phyloP scores from a whole-genome alignment of 2,329 filamentous ascomycete genomes.

The Scedosporium minutisporum region DNA sequence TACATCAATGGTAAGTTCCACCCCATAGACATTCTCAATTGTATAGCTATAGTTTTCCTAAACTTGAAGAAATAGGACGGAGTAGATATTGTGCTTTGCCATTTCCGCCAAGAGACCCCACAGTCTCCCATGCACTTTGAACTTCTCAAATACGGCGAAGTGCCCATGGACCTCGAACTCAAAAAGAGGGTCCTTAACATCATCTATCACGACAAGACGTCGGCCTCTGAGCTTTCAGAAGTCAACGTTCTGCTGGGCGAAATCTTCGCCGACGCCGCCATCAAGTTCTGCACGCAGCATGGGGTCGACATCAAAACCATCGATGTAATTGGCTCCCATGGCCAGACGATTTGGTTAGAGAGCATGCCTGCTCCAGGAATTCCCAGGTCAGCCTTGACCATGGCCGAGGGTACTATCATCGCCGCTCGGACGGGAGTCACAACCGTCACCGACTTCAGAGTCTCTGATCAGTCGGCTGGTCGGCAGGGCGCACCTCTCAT shows the following conservation, averaged over 20 bases:
- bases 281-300: conserved; percentile 36
- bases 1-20: conserved; percentile 31
- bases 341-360: conserved; percentile 48
- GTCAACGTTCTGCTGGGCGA: conserved; percentile 49
- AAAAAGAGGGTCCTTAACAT: conserved; percentile 48
- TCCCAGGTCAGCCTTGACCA: conserved; percentile 38
- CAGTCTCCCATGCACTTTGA: conserved; percentile 44
- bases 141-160: conserved; percentile 46
- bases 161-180: conserved; percentile 41
- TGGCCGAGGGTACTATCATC: conserved; percentile 48
- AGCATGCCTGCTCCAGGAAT: conserved; percentile 40
- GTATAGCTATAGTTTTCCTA: background rate
- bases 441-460: conserved; percentile 47
- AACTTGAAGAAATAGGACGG: conserved; percentile 23
- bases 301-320: conserved; percentile 32
- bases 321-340: conserved; percentile 47
- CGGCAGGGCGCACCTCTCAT: conserved; percentile 46
- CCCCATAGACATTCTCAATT: no score
- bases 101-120: conserved; percentile 42
- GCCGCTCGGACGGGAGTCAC: conserved; percentile 46
- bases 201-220: conserved; percentile 43
- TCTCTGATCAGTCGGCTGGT: conserved; percentile 46
- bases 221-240: conserved; percentile 42
- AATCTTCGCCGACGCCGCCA: conserved; percentile 42
- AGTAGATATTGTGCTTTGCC: conserved; percentile 49